Evolutionary conservation across 1,284 basidiomycete species (phyloP), one percentile per base, ranked within the genome.

Genomic region (Malassezia equina): DNA sequence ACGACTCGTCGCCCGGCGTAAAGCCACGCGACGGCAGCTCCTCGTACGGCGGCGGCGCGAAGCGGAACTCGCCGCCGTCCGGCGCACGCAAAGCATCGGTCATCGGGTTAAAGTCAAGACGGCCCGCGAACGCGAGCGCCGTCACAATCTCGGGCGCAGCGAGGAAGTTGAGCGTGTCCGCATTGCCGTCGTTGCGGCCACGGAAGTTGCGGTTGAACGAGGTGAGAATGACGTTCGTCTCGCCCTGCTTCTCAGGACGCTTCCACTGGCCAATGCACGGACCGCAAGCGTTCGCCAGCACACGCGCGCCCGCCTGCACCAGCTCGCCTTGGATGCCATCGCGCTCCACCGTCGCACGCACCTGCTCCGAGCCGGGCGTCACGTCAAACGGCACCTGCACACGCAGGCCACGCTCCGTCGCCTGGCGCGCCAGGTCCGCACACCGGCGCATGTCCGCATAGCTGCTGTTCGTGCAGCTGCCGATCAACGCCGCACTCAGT

Each of bases 221-320:
- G 3, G 94, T 95, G 48, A 98, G 77, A 66, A 98, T 98, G 24
- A 90, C 90, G 73, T 98, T 98, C 73, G 95, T 87, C 77, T 95
- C 86, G 52, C 82, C 85, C 73, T 88, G 83, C 69, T 85, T 84
- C 62, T 91, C 90, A 52, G 86, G 84, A 40, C 94, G 83, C 76
- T 96, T 90, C 94, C 94, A 99, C 78, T 96, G 94, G 34, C 94
- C 94, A 66, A 98, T 98, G 75, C 94, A 99, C 28, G 94, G 94
- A 50, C 94, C 94, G 67, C 94, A 98, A 1, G 94, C 94, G 75
- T 99, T 99, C 12, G 94, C 93, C 28, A 99, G 80, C 13, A 99
- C 93, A 34, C 85, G 81, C 6, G 84, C 91, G 28, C 93, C 93
- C 46, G 95, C 87, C 62, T 83, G 83, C 73, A 91, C 81, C 33